Evolutionary conservation across 2,329 filamentous ascomycete species (phyloP).

Genomic region (Nemania serpens): DNA sequence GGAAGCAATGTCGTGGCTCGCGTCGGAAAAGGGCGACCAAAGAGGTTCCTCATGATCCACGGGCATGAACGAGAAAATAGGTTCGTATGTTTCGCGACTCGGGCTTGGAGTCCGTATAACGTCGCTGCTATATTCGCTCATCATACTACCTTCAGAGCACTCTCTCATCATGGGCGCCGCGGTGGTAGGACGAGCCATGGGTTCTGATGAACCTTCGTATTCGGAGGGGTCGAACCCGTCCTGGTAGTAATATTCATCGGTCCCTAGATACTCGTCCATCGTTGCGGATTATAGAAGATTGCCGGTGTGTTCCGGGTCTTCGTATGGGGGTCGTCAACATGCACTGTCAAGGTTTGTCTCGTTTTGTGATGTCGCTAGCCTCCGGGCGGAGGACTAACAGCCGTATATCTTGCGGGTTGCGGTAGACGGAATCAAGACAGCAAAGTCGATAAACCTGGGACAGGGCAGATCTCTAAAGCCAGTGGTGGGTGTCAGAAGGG

Average conservation of each 20-base stretch:
- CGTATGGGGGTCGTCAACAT: constrained; percentile 1
- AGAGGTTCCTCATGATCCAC: constrained; percentile 1
- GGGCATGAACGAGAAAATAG: constrained; percentile 15
- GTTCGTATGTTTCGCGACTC: constrained; percentile 28
- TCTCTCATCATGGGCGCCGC: constrained; percentile 32
- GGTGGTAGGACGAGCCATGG: constrained; percentile 17
- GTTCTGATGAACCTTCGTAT: constrained; percentile 7
- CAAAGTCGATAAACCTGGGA: constrained; percentile 1
- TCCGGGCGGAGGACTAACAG: background rate
- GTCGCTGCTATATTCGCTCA: constrained; percentile 26
- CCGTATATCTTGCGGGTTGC: background rate
- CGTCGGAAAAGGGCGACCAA: background rate
- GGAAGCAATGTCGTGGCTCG: background rate
- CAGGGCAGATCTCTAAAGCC: background rate
- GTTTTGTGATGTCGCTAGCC: background rate
- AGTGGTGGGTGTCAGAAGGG: background rate
- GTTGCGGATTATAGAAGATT: constrained; percentile 1
- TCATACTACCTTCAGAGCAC: constrained; percentile 29
- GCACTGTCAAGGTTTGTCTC: background rate
- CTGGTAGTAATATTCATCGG: background rate
- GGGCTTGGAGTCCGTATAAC: constrained; percentile 18
- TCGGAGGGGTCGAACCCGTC: background rate
- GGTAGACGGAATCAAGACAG: background rate
- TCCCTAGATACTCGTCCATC: constrained; percentile 6
- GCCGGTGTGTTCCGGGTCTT: constrained; percentile 6